These are phyloP conservation scores for Venturia oleaginea DNA, from an alignment of 2,329 filamentous ascomycete genomes.

Conservation along the genomic window DNA sequence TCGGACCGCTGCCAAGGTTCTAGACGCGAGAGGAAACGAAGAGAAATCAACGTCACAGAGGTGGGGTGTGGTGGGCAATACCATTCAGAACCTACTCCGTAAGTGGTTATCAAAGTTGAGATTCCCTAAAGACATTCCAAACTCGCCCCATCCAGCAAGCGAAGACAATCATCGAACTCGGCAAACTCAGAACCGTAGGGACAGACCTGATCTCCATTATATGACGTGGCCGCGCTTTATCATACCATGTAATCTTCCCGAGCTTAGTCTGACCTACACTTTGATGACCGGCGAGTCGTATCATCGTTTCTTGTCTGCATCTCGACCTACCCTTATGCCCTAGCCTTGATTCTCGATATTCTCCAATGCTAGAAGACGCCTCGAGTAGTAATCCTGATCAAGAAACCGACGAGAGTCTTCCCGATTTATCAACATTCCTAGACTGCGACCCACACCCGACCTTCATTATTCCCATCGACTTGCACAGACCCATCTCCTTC, in stretches of 20 bases:
- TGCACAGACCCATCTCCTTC: conserved; percentile 16
- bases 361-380: not conserved
- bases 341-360: not conserved
- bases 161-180: too few relatives aligned
- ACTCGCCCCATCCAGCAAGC: not conserved
- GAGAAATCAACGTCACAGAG: not conserved
- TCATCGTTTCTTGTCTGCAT: not conserved
- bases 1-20: not conserved
- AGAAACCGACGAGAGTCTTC: not conserved
- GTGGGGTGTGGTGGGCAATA: not conserved
- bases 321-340: not conserved
- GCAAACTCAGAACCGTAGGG: too few relatives aligned
- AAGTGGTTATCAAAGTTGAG: too few relatives aligned
- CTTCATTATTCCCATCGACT: conserved; percentile 20
- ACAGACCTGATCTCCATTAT: too few relatives aligned
- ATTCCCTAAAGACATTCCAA: not conserved
- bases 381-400: not conserved
- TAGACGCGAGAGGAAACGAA: not conserved
- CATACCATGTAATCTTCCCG: too few relatives aligned
- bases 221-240: not conserved
- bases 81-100: not conserved
- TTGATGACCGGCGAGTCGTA: not conserved
- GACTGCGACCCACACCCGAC: conserved; percentile 20
- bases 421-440: conserved; percentile 14
- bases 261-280: too few relatives aligned